Percentiles rank a stretch among this genome's conserved stretches.
phyloP scores from a whole-genome alignment of 176 grass and related monocot species.

The Juncus inflexus region DNA sequence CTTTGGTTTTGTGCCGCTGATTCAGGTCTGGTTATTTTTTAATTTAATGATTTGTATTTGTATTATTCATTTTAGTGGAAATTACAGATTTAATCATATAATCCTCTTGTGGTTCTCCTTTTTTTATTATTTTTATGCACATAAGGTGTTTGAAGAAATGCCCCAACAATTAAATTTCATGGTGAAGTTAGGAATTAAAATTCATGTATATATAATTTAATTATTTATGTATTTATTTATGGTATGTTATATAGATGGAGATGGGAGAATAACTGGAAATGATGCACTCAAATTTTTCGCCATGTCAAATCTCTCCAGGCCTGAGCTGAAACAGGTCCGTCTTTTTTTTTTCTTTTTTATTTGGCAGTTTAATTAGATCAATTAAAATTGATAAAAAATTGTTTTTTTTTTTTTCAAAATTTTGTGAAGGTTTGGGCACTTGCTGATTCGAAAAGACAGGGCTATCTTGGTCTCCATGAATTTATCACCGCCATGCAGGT shows the following conservation, averaged over 20 bases:
- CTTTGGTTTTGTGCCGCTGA: constrained; percentile 30
- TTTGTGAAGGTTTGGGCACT: constrained; percentile 56
- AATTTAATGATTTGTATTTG: background rate
- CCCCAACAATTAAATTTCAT: constrained; percentile 1
- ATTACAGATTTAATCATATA: background rate
- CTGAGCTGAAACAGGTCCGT: constrained; percentile 74
- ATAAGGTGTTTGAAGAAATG: background rate
- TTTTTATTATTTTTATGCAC: background rate
- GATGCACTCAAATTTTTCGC: constrained; percentile 90
- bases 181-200: background rate
- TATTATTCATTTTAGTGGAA: background rate
- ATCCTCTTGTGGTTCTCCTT: background rate
- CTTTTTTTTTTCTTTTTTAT: constrained; percentile 3
- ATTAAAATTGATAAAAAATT: constrained; percentile 1
- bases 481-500: constrained; percentile 77
- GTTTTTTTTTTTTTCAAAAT: background rate
- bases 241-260: constrained; percentile 37
- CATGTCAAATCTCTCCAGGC: constrained; percentile 74
- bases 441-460: constrained; percentile 73
- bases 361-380: background rate
- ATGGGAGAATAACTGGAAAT: constrained; percentile 67
- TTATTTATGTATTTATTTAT: background rate
- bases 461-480: constrained; percentile 66
- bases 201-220: too few relatives aligned
- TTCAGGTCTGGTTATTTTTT: constrained; percentile 11